Percentiles rank a stretch among this genome's conserved stretches.
Evolutionary conservation across 148 eudicot genomes (phyloP).

Genomic region (Tetragonia tetragonoides): DNA sequence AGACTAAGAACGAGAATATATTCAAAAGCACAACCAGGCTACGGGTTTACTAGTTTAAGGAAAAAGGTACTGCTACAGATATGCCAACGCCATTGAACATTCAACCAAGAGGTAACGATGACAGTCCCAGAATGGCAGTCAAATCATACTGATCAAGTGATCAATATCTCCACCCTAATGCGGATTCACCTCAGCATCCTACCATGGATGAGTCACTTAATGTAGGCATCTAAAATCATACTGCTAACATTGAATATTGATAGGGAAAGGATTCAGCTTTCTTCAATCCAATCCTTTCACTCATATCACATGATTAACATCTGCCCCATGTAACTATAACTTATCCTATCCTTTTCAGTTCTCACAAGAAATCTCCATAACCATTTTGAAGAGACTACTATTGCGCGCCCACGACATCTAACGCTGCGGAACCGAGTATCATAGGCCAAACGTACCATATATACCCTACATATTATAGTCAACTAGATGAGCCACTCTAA

Average conservation of each 20-base stretch:
- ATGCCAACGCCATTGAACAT: not conserved
- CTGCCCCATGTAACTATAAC: too few species aligned
- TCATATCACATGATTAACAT: not conserved
- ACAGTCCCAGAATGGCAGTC: too few species aligned
- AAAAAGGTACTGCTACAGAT: not conserved
- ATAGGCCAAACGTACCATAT: not conserved
- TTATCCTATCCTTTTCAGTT: not conserved
- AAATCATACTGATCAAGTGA: not conserved
- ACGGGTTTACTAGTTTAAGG: not conserved
- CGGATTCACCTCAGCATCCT: not conserved
- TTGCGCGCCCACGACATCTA: not conserved
- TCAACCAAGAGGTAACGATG: not conserved
- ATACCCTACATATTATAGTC: not conserved
- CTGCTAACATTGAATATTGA: not conserved
- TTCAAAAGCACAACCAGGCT: not conserved
- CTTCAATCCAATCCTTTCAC: not conserved
- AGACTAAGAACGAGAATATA: not conserved
- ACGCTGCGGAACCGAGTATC: not conserved
- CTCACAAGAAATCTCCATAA: not conserved
- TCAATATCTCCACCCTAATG: not conserved
- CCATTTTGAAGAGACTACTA: not conserved
- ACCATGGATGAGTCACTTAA: not conserved
- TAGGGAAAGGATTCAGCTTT: not conserved
- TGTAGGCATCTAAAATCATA: not conserved
- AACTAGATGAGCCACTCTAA: not conserved